Percentiles rank a stretch among this genome's conserved stretches.
These are phyloP conservation scores for Trichosanthes truncata DNA, from an alignment of 306 rosid species.

Conservation along the genomic window DNA sequence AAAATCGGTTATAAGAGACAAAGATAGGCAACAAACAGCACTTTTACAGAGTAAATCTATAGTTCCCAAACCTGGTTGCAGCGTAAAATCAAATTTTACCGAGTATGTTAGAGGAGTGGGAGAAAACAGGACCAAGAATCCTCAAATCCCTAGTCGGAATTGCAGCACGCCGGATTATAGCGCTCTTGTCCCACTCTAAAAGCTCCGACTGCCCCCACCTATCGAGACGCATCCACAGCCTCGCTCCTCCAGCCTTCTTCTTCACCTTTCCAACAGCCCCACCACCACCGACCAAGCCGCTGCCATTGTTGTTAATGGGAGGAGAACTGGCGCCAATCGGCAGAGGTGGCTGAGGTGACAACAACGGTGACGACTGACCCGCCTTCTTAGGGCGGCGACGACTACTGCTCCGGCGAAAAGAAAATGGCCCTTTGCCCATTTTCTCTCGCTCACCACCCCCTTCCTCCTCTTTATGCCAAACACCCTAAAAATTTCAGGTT, in stretches of 20 bases:
- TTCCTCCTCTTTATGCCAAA: not conserved
- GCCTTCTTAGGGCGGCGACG: slow-evolving; percentile 57
- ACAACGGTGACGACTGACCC: not conserved
- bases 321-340: slow-evolving; percentile 16
- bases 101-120: slow-evolving; percentile 84
- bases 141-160: slow-evolving; percentile 88
- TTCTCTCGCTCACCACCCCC: not conserved
- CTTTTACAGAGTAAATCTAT: not conserved
- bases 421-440: slow-evolving; percentile 58
- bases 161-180: slow-evolving; percentile 62
- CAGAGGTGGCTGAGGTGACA: not conserved
- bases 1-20: not conserved
- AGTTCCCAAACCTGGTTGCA: not conserved
- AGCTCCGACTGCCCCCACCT: slow-evolving; percentile 69
- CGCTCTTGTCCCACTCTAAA: slow-evolving; percentile 69
- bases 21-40: not conserved
- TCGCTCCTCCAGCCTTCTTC: slow-evolving; percentile 80
- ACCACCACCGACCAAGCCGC: slow-evolving; percentile 7
- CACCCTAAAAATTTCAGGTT: not conserved
- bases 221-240: slow-evolving; percentile 87
- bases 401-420: slow-evolving; percentile 51
- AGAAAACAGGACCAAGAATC: slow-evolving; percentile 87
- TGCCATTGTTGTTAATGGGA: slow-evolving; percentile 13
- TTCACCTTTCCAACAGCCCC: slow-evolving; percentile 37
- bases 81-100: slow-evolving; percentile 31